Evolutionary conservation across 2,329 filamentous ascomycete species (phyloP), one percentile per base, ranked within the genome.

Genomic region (Xylaria multiplex): DNA sequence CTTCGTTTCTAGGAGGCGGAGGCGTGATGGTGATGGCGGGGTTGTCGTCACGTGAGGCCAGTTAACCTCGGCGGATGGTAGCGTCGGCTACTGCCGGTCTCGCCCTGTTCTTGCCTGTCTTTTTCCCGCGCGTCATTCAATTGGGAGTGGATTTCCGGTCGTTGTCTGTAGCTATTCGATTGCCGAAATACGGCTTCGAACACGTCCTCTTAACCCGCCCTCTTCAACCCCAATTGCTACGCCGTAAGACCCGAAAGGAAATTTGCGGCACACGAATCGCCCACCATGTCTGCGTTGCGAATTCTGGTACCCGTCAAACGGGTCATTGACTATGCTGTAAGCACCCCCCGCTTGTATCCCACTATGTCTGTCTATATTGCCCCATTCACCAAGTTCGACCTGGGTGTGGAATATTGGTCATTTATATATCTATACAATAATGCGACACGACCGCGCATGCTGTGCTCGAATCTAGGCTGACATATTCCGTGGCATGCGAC

Each of bases 261-360:
- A 7, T 24, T 56, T 27, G 58, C 24, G 49, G 19, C 35, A 43
- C 11, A 42, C 19, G 48, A 30, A 55, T 40, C 22, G 7, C 43
- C 58, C 48, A 64, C 55, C 58, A 89, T 90, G 87, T 88, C 87
- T 74, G 83, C 86, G 62, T 81, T 93, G 74, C 85, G 91, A 78
- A 93, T 94, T 79, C 85, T 94, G 69, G 91, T 94, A 3, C 91
- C 91, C 79, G 83, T 94, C 54, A 94, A 94, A 84, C 84, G 91
- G 88, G 91, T 94, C 57, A 93, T 94, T 83, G 91, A 94, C 86
- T 93, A 93, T 86, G 91, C 91, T 74, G 91, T 93, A 82, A 77
- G 88, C 81, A 24, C 16, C 42, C 32, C 11, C 11, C 8, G 14
- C 42, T 30, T n/a, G 13, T 24, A 14, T 49, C 22, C 49, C 40